Percentiles rank a stretch among this genome's conserved stretches.
These are phyloP conservation scores for Lachancea thermotolerans DNA, from an alignment of 805 yeast species.

Conservation along the genomic window DNA sequence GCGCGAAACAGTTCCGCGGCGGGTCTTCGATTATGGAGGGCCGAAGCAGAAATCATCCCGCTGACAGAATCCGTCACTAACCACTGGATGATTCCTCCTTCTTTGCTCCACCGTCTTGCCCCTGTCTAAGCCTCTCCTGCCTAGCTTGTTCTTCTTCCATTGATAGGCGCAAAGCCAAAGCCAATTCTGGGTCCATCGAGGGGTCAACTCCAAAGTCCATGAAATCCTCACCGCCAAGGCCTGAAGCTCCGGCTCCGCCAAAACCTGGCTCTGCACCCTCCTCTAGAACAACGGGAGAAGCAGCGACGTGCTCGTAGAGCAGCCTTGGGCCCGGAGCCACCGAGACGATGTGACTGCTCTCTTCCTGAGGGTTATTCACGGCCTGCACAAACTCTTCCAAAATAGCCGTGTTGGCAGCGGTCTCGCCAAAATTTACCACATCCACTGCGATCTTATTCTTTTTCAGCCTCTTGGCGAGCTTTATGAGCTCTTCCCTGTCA, in stretches of 20 bases:
- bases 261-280: constrained; percentile 36
- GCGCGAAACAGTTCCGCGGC: neutral
- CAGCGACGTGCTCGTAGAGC: constrained; percentile 71
- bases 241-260: constrained; percentile 35
- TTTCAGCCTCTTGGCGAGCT: constrained; percentile 85
- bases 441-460: constrained; percentile 89
- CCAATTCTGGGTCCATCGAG: constrained; percentile 92
- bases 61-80: too few relatives aligned
- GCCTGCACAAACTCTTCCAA: constrained; percentile 70
- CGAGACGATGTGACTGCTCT: constrained; percentile 74
- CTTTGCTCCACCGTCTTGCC: constrained; percentile 9
- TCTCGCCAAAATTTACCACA: constrained; percentile 88
- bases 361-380: constrained; percentile 57
- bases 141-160: constrained; percentile 91
- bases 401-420: constrained; percentile 63
- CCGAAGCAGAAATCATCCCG: too few relatives aligned
- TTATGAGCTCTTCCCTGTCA: constrained; percentile 69
- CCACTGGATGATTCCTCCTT: constrained; percentile 1
- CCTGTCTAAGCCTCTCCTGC: constrained; percentile 64
- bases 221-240: constrained; percentile 38
- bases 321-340: constrained; percentile 84
- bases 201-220: constrained; percentile 77
- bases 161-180: constrained; percentile 88
- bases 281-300: constrained; percentile 70
- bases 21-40: too few relatives aligned